phyloP scores from a whole-genome alignment of 345 rosid genomes.

The Eucalyptus marginata region DNA sequence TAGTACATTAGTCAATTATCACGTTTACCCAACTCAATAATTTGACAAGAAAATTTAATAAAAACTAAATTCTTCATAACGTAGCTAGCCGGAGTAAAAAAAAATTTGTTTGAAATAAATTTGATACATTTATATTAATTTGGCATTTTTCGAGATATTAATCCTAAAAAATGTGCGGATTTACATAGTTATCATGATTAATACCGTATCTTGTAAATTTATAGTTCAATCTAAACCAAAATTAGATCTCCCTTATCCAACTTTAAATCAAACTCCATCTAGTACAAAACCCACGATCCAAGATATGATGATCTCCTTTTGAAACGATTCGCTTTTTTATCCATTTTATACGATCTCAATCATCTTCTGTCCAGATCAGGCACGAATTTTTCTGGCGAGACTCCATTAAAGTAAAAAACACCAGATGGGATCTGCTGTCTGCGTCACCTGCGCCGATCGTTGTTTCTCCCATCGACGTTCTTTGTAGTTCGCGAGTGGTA shows the following conservation, averaged over 20 bases:
- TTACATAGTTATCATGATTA: neutral
- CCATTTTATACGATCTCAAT: neutral
- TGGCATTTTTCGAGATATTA: too few species aligned
- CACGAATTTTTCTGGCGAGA: neutral
- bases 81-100: rapidly evolving
- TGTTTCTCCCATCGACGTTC: neutral
- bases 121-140: too few species aligned
- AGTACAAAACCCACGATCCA: neutral
- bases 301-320: neutral
- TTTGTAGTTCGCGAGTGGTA: neutral
- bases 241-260: neutral
- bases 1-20: rapidly evolving
- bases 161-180: neutral
- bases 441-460: neutral
- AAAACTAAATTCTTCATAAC: rapidly evolving
- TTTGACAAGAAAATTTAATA: rapidly evolving
- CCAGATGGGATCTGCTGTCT: neutral
- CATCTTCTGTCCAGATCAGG: neutral
- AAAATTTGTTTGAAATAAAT: too few species aligned
- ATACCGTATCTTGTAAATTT: neutral
- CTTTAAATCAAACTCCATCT: neutral
- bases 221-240: neutral
- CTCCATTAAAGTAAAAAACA: neutral
- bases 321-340: neutral
- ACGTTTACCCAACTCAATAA: rapidly evolving